These are phyloP conservation scores for Acer yangbiense DNA, from an alignment of 345 rosid genomes.

Conservation along the genomic window DNA sequence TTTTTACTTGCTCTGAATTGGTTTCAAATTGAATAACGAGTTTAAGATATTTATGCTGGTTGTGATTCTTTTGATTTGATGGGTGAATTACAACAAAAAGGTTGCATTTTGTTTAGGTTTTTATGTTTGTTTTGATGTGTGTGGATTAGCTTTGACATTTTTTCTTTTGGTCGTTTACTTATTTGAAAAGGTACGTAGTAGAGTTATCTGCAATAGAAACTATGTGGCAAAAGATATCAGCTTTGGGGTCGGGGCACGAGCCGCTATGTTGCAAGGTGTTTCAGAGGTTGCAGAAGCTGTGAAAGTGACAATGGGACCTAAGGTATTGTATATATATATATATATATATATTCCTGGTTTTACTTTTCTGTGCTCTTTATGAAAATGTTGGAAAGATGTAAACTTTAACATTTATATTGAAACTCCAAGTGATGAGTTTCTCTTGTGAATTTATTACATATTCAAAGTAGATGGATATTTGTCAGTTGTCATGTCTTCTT, in stretches of 20 bases:
- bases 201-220: constrained; percentile 56
- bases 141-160: constrained; percentile 1
- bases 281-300: constrained; percentile 95
- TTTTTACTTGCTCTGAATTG: constrained; percentile 10
- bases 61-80: background rate
- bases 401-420: background rate
- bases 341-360: background rate
- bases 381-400: background rate
- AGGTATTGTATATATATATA: constrained; percentile 42
- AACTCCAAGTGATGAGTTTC: too few relatives aligned
- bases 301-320: constrained; percentile 95
- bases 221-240: constrained; percentile 86
- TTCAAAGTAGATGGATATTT: background rate
- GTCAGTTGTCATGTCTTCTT: background rate
- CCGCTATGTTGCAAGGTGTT: constrained; percentile 90
- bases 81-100: background rate
- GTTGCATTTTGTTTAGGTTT: background rate
- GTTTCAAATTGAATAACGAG: too few relatives aligned
- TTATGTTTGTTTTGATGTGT: background rate
- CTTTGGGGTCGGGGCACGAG: constrained; percentile 86
- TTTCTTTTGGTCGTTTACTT: constrained; percentile 22
- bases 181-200: constrained; percentile 45
- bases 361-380: background rate
- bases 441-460: background rate
- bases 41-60: background rate